A percentile compares a stretch with the other conserved stretches of the same genome.
Evolutionary conservation across 2,329 filamentous ascomycete genomes (phyloP).

Genomic region (Colletotrichum orbiculare): DNA sequence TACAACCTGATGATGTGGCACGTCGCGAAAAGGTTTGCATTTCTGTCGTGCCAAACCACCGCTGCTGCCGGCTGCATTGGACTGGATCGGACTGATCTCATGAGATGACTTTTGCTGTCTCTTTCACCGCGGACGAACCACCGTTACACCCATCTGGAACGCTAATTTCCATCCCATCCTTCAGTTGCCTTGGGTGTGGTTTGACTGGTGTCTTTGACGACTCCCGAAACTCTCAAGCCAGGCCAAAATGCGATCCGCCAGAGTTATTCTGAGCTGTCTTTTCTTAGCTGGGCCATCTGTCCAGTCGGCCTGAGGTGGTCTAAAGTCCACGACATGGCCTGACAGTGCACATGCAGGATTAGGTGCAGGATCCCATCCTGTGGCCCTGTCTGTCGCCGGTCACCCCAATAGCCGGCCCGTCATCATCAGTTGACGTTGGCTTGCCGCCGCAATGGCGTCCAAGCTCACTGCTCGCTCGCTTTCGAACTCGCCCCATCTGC

Average conservation of each 20-base stretch:
- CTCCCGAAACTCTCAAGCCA: background rate
- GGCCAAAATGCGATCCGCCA: too few species aligned
- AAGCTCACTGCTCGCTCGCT: background rate
- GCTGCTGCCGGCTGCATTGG: background rate
- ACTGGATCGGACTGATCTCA: slow-evolving; percentile 13
- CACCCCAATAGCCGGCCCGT: slow-evolving; percentile 15
- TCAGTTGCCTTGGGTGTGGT: too few species aligned
- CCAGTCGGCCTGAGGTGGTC: background rate
- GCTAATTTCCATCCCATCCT: slow-evolving; percentile 8
- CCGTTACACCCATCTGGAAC: slow-evolving; percentile 15
- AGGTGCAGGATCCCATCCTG: too few species aligned
- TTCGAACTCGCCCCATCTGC: too few species aligned
- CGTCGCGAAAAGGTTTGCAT: background rate
- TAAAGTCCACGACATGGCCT: too few species aligned
- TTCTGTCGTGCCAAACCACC: background rate
- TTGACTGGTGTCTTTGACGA: background rate
- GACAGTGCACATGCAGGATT: too few species aligned
- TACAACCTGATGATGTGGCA: too few species aligned
- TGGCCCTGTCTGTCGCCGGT: background rate
- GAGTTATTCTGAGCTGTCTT: background rate
- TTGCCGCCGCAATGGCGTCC: slow-evolving; percentile 1
- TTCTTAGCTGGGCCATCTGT: background rate
- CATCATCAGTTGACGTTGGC: slow-evolving; percentile 30
- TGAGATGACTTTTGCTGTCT: slow-evolving; percentile 23
- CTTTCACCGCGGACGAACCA: slow-evolving; percentile 18